Evolutionary conservation across 768 basidiomycete genomes (phyloP), one percentile per base, ranked within the genome.

Genomic region (Chlorophyllum brunneum): DNA sequence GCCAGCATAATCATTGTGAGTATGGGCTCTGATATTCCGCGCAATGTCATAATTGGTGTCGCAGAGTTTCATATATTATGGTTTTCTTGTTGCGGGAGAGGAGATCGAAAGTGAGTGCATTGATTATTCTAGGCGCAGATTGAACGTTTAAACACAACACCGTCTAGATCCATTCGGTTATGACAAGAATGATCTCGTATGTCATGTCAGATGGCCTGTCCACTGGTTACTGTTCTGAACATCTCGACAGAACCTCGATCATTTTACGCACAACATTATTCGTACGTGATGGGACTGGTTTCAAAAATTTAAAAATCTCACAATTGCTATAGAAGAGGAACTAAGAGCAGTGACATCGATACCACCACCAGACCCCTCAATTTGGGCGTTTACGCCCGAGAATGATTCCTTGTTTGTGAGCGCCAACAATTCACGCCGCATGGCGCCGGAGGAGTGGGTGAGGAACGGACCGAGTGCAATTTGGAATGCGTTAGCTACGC

Each of bases 21-120:
- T 62, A 31, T 31, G 41, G 33, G 37, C 49, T 48, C 46, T 31
- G 46, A 43, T 54, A 23, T 29, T 16, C 54, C 31, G n/a, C 54
- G 6, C 24, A 40, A 37, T 40, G 37, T 55, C 5, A 31, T 33
- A 27, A 33, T 49, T 13, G 26, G 8, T n/a, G 39, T 36, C 59
- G 6, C 57, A 84, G 78, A 74, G 74, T 58, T 85, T 86, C 63
- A 72, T 84, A 47, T 87, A 85, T 71, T 86, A 85, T 61, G 85
- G 85, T 10, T 86, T 87, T 68, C 64, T 87, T 53, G 82, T 82
- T 43, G 83, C 83, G 24, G 84, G 85, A 33, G 83, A 86, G 65
- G 85, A 87, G 65, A 86, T 87, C 54, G 83, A 86, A 66, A 84
- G 83, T 85, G 54, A 59, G 81, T 69, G 29, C 44, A 50, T 42